phyloP scores from a whole-genome alignment of 139 green algal species.

The Astrephomene gubernaculifera region DNA sequence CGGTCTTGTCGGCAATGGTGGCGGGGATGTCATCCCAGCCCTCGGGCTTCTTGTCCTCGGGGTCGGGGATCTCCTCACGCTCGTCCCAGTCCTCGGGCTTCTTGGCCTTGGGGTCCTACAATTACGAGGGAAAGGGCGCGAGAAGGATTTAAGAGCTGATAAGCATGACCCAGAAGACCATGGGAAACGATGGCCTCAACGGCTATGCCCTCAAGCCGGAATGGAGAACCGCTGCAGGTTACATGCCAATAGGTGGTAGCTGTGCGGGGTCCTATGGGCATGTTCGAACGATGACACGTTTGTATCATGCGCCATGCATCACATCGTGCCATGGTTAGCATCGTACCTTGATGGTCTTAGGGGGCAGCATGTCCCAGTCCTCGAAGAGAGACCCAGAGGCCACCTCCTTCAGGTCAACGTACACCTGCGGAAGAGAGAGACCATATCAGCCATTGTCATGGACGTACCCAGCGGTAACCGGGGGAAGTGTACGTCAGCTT shows the following conservation, averaged over 20 bases:
- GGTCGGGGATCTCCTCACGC: constrained; percentile 74
- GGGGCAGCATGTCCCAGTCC: constrained; percentile 89
- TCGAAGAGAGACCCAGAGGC: constrained; percentile 77
- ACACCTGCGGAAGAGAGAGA: constrained; percentile 67
- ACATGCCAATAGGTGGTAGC: no score
- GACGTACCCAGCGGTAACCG: no score
- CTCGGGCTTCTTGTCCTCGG: constrained; percentile 86
- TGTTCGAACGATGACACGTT: no score
- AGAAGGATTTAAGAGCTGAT: no score
- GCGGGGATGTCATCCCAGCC: constrained; percentile 81
- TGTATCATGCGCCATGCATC: no score
- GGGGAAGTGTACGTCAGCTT: neutral
- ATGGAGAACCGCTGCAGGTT: no score
- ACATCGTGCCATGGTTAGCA: neutral
- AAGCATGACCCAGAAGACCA: no score
- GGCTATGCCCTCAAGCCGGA: no score
- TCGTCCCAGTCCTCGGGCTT: constrained; percentile 96
- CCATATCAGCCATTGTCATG: no score
- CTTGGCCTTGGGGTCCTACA: constrained; percentile 83
- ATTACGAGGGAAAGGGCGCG: no score
- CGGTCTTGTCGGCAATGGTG: constrained; percentile 84
- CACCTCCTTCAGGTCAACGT: constrained; percentile 84
- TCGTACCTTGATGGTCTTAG: constrained; percentile 82
- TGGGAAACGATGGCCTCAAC: no score
- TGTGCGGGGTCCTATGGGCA: no score